Conservation (phyloP, 73 alveolate species). For the Loxodes magnus region DNA sequence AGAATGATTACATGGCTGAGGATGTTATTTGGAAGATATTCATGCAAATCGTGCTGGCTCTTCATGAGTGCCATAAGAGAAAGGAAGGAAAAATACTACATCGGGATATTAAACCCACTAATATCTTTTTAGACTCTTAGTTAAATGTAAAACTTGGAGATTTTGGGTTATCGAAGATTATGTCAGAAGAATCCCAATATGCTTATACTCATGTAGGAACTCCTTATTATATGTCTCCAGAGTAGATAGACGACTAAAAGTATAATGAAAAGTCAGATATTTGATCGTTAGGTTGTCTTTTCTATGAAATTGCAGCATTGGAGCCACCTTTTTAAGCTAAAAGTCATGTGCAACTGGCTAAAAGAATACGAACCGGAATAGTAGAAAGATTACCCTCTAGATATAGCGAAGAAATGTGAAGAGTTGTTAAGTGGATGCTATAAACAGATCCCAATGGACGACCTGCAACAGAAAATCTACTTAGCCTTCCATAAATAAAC, state of each 20-base stretch:
- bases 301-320: constrained; percentile 78
- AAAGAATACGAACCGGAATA: constrained; percentile 68
- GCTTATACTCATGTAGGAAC: constrained; percentile 96
- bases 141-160: constrained; percentile 82
- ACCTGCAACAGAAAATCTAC: constrained; percentile 66
- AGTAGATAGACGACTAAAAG: constrained; percentile 78
- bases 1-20: constrained; percentile 63
- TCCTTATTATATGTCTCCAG: constrained; percentile 96
- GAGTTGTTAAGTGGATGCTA: constrained; percentile 74
- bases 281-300: constrained; percentile 88
- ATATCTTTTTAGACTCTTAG: constrained; percentile 67
- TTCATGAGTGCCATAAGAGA: constrained; percentile 75
- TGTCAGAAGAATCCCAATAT: constrained; percentile 68
- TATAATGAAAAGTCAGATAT: constrained; percentile 94
- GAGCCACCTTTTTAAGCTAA: constrained; percentile 88
- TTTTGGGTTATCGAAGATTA: constrained; percentile 80
- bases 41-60: constrained; percentile 68
- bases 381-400: constrained; percentile 52
- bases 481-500: constrained; percentile 53
- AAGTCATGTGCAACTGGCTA: constrained; percentile 70
- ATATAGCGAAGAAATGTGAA: constrained; percentile 74
- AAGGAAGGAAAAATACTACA: constrained; percentile 68
- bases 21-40: constrained; percentile 86
- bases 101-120: constrained; percentile 86
- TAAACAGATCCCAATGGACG: constrained; percentile 52